Evolutionary conservation across 805 yeast species (phyloP).

Genomic region (Naumovozyma castellii): DNA sequence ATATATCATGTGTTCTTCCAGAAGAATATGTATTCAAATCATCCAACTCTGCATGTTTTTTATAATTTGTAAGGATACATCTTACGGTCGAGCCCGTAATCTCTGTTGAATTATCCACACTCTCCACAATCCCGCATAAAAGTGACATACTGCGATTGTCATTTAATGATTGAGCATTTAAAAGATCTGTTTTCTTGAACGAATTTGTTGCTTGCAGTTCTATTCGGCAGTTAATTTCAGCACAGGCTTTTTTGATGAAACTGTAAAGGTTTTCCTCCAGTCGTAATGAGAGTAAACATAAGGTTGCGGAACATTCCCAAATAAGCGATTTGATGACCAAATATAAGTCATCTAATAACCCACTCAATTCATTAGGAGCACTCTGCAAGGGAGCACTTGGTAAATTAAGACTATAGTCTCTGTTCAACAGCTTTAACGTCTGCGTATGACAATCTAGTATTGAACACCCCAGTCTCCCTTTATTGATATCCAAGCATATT

Average conservation of each 20-base stretch:
- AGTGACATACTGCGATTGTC: neutral
- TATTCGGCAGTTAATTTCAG: conserved; percentile 4
- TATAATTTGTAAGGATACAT: conserved; percentile 5
- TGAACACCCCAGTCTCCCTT: conserved; percentile 9
- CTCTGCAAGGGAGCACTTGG: neutral
- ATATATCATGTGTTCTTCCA: neutral
- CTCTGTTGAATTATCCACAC: conserved; percentile 1
- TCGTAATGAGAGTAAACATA: conserved; percentile 15
- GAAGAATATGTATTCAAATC: neutral
- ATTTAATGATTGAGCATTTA: conserved; percentile 1
- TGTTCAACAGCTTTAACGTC: conserved; percentile 8
- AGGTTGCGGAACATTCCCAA: conserved; percentile 9
- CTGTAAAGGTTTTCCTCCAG: conserved; percentile 9
- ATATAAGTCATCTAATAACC: conserved; percentile 9
- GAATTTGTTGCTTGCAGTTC: conserved; percentile 8
- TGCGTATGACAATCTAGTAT: conserved; percentile 6
- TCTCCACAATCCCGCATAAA: conserved; percentile 4
- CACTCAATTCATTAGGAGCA: neutral
- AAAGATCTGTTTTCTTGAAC: conserved; percentile 3
- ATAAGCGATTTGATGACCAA: conserved; percentile 10
- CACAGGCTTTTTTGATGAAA: conserved; percentile 6
- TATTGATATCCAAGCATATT: conserved; percentile 10
- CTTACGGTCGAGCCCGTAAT: conserved; percentile 8
- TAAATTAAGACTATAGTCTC: conserved; percentile 7
- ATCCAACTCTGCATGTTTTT: neutral